Evolutionary conservation across 805 yeast species (phyloP), one percentile per base, ranked within the genome.

Genomic region (Metschnikowia baotianmanensis): DNA sequence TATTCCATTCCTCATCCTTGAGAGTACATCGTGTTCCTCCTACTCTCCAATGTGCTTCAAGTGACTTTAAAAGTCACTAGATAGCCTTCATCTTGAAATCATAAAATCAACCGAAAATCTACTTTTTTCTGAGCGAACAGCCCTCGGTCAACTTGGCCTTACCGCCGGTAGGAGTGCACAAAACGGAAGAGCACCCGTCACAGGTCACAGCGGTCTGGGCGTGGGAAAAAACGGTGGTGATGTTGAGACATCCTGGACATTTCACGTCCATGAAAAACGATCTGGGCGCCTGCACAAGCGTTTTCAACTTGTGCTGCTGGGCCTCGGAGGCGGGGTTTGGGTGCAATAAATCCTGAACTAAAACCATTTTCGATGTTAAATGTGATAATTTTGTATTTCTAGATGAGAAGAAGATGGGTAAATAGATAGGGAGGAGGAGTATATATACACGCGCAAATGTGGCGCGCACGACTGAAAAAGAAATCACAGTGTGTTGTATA

Each of bases 201-300:
- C 99, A 93, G 67, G 96, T 86, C 66, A 93, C 99, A 64, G 97
- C 98, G 64, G 99, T 93, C 82, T 93, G 99, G 59, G 99, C 98
- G 76, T 93, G 99, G 55, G 98, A 91, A 86, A 93, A 93, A 59
- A 93, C 98, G 61, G 97, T 91, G 75, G 99, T 89, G 80, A 93
- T 93, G 83, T 83, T 86, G 72, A 91, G 81, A 80, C 99, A 93
- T 65, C 99, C 98, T 75, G 95, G 98, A 77, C 99, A 93, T 77
- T 91, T 93, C 63, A 93, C 99, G 71, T 93, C 99, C 96, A 93
- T 90, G 86, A 93, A 93, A 83, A 78, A 93, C 49, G 98, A 90
- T 84, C 98, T 87, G 76, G 99, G 99, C 53, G 86, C 71, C 74
- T 91, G 96, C 60, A 93, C 99, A 69, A 93, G 85, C 66, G 86